Evolutionary conservation across 805 yeast genomes (phyloP), one percentile per base, ranked within the genome.

Genomic region (Blastobotrys chiropterorum): DNA sequence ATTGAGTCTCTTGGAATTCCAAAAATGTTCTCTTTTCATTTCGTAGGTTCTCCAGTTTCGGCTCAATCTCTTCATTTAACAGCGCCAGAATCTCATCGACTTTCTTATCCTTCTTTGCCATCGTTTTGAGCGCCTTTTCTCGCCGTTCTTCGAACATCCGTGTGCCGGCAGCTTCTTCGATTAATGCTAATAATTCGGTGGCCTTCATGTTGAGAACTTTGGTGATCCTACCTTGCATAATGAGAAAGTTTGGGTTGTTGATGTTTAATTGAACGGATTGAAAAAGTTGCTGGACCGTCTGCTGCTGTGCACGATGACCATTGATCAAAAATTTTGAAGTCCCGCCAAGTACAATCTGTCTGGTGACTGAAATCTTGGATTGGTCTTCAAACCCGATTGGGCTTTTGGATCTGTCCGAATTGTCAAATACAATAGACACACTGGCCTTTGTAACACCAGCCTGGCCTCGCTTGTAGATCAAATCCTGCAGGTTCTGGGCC

Each of bases 161-260:
- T 0, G 99, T 94, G 3, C 99, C 99, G 0, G 99, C 96, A 0
- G 99, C 99, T 70, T 94, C 99, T 68, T 94, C 99, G 50, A 94
- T 89, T 59, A 94, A 75, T 3, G 96, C 83, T 56, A 94, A 70
- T 42, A 92, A 86, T 67, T 94, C 98, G 1, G 81, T 73, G 0
- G 99, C 95, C 61, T 87, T 89, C 98, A 94, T 94, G 67, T 94
- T 94, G 62, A 94, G 76, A 57, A 94, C 97, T 67, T 94, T 92
- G 34, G 99, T 95, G 70, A 95, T 94, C 66, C 90, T 88, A 54
- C 99, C 99, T 70, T 94, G 99, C 99, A 95, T 94, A 63, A 94
- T 94, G 60, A 94, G 76, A 69, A 94, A 94, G 67, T 94, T 94
- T 31, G 99, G 99, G 65, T 92, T 94, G 67, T 94, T 94, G 67